Percentiles rank a stretch among this genome's conserved stretches.
Conservation (phyloP, 805 yeast species). For the Kazachstania psychrophila region DNA sequence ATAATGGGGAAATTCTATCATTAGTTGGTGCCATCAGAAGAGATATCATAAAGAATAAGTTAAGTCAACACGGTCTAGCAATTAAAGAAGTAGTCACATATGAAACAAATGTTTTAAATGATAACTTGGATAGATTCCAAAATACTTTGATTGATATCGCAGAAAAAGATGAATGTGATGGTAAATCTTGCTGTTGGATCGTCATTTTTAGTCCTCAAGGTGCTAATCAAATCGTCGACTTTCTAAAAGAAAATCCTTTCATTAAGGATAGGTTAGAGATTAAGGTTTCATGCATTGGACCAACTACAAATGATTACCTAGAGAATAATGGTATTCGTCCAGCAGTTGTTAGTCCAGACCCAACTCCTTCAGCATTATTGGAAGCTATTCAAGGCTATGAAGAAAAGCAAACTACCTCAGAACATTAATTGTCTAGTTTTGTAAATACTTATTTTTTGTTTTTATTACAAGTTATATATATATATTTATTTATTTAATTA, state of each 20-base stretch:
- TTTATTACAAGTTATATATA: too few relatives aligned
- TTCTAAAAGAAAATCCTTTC: conserved; percentile 21
- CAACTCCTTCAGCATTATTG: conserved; percentile 55
- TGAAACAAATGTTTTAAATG: conserved; percentile 46
- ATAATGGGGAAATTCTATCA: conserved; percentile 40
- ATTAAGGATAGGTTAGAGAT: conserved; percentile 21
- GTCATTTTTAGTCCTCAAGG: conserved; percentile 92
- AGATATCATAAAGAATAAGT: conserved; percentile 65
- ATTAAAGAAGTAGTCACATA: conserved; percentile 56
- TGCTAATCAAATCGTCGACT: conserved; percentile 50
- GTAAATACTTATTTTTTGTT: too few relatives aligned
- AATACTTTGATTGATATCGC: conserved; percentile 3
- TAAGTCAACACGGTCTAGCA: conserved; percentile 25
- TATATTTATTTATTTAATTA: neutral
- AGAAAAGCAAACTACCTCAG: neutral
- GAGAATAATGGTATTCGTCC: conserved; percentile 44
- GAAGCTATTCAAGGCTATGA: conserved; percentile 24
- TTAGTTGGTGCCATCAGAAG: conserved; percentile 81
- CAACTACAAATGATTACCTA: conserved; percentile 71
- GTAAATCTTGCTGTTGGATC: conserved; percentile 42
- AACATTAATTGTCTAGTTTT: neutral
- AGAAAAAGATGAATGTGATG: conserved; percentile 6
- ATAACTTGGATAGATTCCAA: conserved; percentile 36
- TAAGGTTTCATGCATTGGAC: conserved; percentile 79
- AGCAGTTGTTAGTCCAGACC: conserved; percentile 57